Percentiles rank a stretch among this genome's conserved stretches.
phyloP scores from a whole-genome alignment of 2,329 filamentous ascomycete species.

The Pseudomassariella vexata region DNA sequence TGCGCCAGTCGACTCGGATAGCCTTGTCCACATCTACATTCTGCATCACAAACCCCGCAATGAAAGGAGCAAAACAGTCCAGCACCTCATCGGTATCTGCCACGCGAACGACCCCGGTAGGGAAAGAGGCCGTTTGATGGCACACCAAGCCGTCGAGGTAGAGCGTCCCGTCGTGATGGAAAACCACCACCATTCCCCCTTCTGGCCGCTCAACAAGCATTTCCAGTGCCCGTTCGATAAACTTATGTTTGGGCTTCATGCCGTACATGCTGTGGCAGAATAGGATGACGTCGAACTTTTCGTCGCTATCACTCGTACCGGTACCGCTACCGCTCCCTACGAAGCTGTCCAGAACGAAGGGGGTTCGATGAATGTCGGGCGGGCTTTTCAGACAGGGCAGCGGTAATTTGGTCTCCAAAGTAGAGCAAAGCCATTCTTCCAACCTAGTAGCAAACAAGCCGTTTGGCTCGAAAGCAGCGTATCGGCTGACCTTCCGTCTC shows the following conservation, averaged over 20 bases:
- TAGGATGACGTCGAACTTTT: conserved; percentile 48
- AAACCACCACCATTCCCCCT: conserved; percentile 43
- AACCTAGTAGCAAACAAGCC: conserved; percentile 35
- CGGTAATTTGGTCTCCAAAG: conserved; percentile 20
- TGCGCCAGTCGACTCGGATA: conserved; percentile 38
- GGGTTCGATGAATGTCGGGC: conserved; percentile 29
- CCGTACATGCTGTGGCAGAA: conserved; percentile 63
- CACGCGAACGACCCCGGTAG: conserved; percentile 36
- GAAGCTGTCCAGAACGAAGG: conserved; percentile 30
- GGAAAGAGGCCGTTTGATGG: conserved; percentile 39
- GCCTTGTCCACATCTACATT: conserved; percentile 22
- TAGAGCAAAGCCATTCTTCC: conserved; percentile 32
- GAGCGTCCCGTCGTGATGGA: conserved; percentile 45
- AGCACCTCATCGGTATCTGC: conserved; percentile 37
- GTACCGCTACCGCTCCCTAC: conserved; percentile 9
- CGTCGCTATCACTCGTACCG: conserved; percentile 14
- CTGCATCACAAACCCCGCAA: conserved; percentile 38
- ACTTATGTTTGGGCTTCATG: conserved; percentile 41
- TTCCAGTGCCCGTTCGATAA: conserved; percentile 39
- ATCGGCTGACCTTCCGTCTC: conserved; percentile 39
- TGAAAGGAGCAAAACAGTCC: conserved; percentile 46
- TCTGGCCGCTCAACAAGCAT: conserved; percentile 36
- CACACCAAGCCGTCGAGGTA: conserved; percentile 41
- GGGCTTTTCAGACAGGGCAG: conserved; percentile 34
- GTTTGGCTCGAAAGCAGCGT: conserved; percentile 51